Percentiles rank a stretch among this genome's conserved stretches.
Conservation (phyloP, 164 flowering plant species). For the Vitis amurensis region DNA sequence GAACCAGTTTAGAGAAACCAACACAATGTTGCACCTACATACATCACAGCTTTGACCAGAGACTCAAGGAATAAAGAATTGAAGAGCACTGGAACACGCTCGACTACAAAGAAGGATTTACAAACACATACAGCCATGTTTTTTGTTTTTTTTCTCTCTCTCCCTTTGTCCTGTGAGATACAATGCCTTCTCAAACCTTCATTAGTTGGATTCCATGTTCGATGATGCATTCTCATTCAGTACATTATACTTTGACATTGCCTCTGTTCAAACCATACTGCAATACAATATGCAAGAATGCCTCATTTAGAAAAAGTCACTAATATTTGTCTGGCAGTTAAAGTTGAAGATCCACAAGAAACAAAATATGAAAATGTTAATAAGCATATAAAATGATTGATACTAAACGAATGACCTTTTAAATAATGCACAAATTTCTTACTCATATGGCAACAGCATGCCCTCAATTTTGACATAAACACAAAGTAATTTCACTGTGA, state of each 20-base stretch:
- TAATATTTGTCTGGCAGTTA: background rate
- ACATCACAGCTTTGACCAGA: constrained; percentile 9
- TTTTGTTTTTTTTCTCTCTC: background rate
- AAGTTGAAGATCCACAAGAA: no score
- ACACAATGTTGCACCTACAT: constrained; percentile 4
- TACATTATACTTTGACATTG: constrained; percentile 23
- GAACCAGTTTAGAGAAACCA: background rate
- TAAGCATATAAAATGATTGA: background rate
- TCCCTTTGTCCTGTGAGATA: no score
- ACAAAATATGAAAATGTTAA: background rate
- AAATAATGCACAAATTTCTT: background rate
- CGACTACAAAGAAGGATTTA: background rate
- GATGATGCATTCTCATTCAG: constrained; percentile 22
- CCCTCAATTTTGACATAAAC: no score
- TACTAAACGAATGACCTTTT: background rate
- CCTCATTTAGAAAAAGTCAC: background rate
- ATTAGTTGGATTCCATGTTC: constrained; percentile 17
- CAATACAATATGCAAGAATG: constrained; percentile 10
- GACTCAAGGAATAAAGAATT: constrained; percentile 16
- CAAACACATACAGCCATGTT: background rate
- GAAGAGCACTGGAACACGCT: constrained; percentile 2
- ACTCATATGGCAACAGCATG: no score
- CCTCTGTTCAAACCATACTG: constrained; percentile 56
- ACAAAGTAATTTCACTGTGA: no score
- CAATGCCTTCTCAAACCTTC: constrained; percentile 10